These are phyloP conservation scores for Globisporangium recalcitrans DNA, from an alignment of 352 stramenopile species.

Conservation along the genomic window DNA sequence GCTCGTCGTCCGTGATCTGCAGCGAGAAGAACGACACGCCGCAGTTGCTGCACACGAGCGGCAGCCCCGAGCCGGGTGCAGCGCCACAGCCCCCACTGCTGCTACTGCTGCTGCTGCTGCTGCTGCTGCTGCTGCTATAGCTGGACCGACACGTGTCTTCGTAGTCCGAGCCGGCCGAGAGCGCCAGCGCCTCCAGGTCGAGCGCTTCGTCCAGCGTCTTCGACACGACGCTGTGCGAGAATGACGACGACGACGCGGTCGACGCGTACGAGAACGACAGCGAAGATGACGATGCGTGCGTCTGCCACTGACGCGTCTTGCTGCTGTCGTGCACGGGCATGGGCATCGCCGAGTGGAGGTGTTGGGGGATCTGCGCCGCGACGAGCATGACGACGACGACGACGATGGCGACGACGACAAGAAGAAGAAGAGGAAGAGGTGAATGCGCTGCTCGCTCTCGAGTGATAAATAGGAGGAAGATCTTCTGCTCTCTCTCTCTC, in stretches of 20 bases:
- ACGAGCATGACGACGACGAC: neutral
- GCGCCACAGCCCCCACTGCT: neutral
- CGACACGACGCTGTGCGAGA: slow-evolving; percentile 13
- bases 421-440: neutral
- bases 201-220: slow-evolving; percentile 25
- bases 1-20: slow-evolving; percentile 50
- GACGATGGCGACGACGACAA: neutral
- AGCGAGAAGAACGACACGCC: slow-evolving; percentile 80
- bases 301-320: neutral
- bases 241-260: neutral
- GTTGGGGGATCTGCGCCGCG: neutral
- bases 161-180: slow-evolving; percentile 23
- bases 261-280: neutral
- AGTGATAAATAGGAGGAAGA: neutral
- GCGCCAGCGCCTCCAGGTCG: slow-evolving; percentile 41
- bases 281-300: neutral
- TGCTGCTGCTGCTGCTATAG: slow-evolving; percentile 9
- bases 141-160: slow-evolving; percentile 19
- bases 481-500: neutral
- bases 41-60: slow-evolving; percentile 78
- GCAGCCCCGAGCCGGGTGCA: slow-evolving; percentile 48
- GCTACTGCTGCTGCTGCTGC: neutral
- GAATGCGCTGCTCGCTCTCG: too few relatives aligned
- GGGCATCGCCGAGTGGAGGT: neutral
- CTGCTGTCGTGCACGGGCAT: neutral